These are phyloP conservation scores for Paradendryphiella salina DNA, from an alignment of 2,329 filamentous ascomycete genomes.

Conservation along the genomic window DNA sequence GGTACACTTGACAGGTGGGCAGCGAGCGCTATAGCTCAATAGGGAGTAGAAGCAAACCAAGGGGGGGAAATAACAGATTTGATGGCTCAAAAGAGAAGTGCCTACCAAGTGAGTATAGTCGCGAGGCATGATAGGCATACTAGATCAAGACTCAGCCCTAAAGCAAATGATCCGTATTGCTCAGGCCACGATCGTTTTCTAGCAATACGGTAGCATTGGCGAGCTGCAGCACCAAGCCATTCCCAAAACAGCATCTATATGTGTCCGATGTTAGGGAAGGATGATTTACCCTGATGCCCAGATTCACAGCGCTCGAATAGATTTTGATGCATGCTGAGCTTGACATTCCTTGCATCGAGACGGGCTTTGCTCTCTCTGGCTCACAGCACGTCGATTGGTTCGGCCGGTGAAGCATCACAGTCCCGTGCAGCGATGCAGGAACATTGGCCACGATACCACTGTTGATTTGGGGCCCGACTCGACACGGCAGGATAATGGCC, in stretches of 20 bases:
- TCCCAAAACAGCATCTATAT: constrained; percentile 49
- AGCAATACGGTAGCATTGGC: constrained; percentile 53
- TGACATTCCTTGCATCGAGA: constrained; percentile 47
- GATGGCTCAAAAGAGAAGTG: constrained; percentile 48
- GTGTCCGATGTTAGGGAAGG: constrained; percentile 48
- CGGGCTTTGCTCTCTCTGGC: constrained; percentile 29
- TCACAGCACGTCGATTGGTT: constrained; percentile 36
- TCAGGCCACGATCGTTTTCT: constrained; percentile 51
- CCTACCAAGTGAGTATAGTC: constrained; percentile 44
- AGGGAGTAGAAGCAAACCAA: constrained; percentile 41
- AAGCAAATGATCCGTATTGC: constrained; percentile 49
- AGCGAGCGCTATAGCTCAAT: constrained; percentile 41
- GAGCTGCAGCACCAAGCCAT: constrained; percentile 53
- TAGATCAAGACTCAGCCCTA: constrained; percentile 53
- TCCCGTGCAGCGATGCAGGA: constrained; percentile 49
- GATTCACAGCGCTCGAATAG: constrained; percentile 42
- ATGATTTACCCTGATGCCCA: constrained; percentile 44
- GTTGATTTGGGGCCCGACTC: constrained; percentile 40
- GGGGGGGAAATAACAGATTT: constrained; percentile 37
- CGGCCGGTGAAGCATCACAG: constrained; percentile 36
- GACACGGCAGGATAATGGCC: constrained; percentile 44
- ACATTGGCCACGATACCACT: constrained; percentile 47
- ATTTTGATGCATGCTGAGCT: constrained; percentile 41
- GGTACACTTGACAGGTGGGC: constrained; percentile 38
- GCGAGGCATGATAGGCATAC: constrained; percentile 38